Evolutionary conservation across 2,329 filamentous ascomycete species (phyloP), one percentile per base, ranked within the genome.

Genomic region (Emericellopsis atlantica): DNA sequence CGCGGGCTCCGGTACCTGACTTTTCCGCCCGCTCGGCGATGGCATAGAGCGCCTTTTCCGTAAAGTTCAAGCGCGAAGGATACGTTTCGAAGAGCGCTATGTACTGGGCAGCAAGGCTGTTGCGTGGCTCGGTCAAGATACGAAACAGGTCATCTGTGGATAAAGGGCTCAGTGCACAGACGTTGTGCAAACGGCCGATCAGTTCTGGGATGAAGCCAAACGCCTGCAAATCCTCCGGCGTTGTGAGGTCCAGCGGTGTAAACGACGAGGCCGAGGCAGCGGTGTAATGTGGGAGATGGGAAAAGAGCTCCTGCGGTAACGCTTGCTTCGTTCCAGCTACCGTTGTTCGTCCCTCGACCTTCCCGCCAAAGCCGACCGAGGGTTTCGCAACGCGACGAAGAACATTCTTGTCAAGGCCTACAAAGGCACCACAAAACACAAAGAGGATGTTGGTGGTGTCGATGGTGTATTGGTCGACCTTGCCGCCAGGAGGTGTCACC

Each of bases 371-470:
- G 1, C 92, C 92, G 49, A 98, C 90, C 4, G 85, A 84, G 0
- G 76, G 74, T 54, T 84, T 87, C 11, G 87, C 82, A 36, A 96
- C 81, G n/a, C 92, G 80, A 44, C 88, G 83, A 44, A 94, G 69
- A 38, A 98, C 76, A 29, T 83, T 74, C 57, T 93, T 95, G 53
- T 95, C 86, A 1, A 96, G 69, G 2, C 89, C 90, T 31, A 93
- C 84, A 56, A 98, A 98, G 15, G 92, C 92, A 15, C 92, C 92
- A 11, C 89, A 93, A 58, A 92, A 95, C 34, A 98, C 88, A 62
- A 98, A 98, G 23, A 98, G 74, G 44, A 98, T 96, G 51, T 96
- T 95, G 48, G 88, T 89, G 0, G 92, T 98, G 51, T 92, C 84
- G 43, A 95, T 81, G 42, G 85, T 79, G 54, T 75, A 81, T 52